Evolutionary conservation across 2,329 filamentous ascomycete species (phyloP).

Genomic region (Sporothrix pallida): DNA sequence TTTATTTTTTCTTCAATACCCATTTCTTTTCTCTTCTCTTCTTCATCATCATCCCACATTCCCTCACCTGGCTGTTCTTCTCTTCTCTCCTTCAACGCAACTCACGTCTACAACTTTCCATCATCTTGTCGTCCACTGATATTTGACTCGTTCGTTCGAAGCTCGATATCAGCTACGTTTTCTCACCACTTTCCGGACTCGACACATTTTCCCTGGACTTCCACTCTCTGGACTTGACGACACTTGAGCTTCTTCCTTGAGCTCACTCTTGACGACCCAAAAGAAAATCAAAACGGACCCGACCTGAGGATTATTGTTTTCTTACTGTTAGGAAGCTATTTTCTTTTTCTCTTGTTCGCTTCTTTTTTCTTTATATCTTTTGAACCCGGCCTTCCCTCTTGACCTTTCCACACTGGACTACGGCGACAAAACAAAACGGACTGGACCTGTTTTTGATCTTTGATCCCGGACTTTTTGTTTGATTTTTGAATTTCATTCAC

Average conservation of each 20-base stretch:
- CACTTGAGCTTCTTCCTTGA: neutral
- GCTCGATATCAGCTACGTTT: constrained; percentile 28
- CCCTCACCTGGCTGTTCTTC: constrained; percentile 21
- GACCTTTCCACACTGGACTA: constrained; percentile 2
- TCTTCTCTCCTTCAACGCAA: constrained; percentile 6
- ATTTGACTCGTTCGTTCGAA: constrained; percentile 38
- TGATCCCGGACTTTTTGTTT: neutral
- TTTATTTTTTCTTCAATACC: constrained; percentile 4
- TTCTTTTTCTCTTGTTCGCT: constrained; percentile 22
- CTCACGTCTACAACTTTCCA: constrained; percentile 29
- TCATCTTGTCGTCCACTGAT: constrained; percentile 28
- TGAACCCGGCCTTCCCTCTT: neutral
- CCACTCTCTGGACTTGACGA: constrained; percentile 5
- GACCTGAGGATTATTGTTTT: constrained; percentile 30
- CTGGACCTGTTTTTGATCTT: constrained; percentile 3
- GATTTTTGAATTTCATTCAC: constrained; percentile 9
- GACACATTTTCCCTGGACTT: constrained; percentile 10
- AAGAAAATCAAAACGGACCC: constrained; percentile 12
- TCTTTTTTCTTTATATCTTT: neutral
- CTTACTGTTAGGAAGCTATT: constrained; percentile 14
- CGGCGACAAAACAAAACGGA: constrained; percentile 23
- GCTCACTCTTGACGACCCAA: neutral
- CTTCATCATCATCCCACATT: constrained; percentile 27
- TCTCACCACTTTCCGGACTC: constrained; percentile 14
- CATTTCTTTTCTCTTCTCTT: constrained; percentile 1